Conservation (phyloP, 805 yeast species). For the Starmerella bombicola region DNA sequence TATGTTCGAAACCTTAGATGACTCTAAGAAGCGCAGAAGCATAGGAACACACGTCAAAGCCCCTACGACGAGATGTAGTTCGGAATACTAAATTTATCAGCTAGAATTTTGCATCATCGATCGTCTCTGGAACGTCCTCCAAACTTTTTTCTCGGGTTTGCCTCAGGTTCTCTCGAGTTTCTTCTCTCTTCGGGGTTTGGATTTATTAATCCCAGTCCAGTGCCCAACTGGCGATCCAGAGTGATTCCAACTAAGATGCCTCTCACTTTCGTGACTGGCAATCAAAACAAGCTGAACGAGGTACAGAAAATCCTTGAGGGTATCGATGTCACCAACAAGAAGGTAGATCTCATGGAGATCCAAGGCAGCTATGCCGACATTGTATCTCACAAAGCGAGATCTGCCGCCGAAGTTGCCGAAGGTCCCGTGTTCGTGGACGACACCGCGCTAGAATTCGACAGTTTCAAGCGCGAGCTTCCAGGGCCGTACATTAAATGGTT, state of each 20-base stretch:
- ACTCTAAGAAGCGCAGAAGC: too few species aligned
- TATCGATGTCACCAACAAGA: constrained; percentile 42
- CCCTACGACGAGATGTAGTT: too few species aligned
- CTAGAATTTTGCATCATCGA: too few species aligned
- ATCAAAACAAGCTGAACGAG: constrained; percentile 75
- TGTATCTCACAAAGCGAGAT: constrained; percentile 62
- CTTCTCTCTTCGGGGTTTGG: too few species aligned
- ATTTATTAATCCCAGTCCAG: too few species aligned
- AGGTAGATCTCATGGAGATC: constrained; percentile 75
- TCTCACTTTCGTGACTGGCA: constrained; percentile 75
- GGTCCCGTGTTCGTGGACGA: constrained; percentile 94
- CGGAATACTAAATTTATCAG: too few species aligned
- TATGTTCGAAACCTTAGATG: too few species aligned
- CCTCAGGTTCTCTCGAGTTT: too few species aligned
- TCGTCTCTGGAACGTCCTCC: too few species aligned
- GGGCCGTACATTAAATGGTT: constrained; percentile 97
- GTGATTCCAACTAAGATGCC: constrained; percentile 7
- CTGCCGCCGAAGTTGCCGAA: constrained; percentile 48
- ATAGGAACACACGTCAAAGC: too few species aligned
- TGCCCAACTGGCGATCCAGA: too few species aligned
- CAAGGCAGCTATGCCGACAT: constrained; percentile 82
- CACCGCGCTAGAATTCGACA: constrained; percentile 76
- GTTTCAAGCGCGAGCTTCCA: constrained; percentile 62
- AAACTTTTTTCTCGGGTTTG: too few species aligned
- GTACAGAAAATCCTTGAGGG: constrained; percentile 54